Evolutionary conservation across 495 filamentous ascomycete species (phyloP).

Genomic region (Penicillium canescens): DNA sequence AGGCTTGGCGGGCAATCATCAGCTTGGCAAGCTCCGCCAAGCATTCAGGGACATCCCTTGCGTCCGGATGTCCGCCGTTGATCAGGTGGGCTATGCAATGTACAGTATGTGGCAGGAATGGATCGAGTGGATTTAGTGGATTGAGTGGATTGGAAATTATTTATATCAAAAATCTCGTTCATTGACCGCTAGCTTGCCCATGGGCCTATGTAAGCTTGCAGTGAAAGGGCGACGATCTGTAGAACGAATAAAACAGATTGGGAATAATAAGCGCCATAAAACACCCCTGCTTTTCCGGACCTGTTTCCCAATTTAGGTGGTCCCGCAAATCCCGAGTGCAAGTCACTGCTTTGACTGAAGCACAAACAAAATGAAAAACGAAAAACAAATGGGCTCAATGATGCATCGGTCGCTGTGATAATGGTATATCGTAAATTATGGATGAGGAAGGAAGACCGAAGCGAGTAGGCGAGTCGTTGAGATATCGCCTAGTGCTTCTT

Average conservation of each 20-base stretch:
- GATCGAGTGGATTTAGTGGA: too few species aligned
- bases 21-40: conserved; percentile 35
- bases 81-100: conserved; percentile 9
- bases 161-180: conserved; percentile 1
- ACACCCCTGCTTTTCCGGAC: conserved; percentile 8
- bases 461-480: conserved; percentile 3
- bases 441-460: conserved; percentile 10
- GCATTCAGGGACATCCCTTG: conserved; percentile 28
- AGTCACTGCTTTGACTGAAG: conserved; percentile 11
- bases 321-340: background rate
- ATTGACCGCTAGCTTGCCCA: conserved; percentile 13
- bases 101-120: background rate
- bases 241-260: conserved; percentile 2
- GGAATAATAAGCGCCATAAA: conserved; percentile 21
- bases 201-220: conserved; percentile 10
- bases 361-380: conserved; percentile 10
- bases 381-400: background rate
- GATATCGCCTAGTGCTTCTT: conserved; percentile 10
- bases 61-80: conserved; percentile 12
- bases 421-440: conserved; percentile 15
- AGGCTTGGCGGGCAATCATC: conserved; percentile 39
- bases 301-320: background rate
- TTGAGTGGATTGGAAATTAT: background rate
- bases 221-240: conserved; percentile 3
- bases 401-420: conserved; percentile 20